Conservation (phyloP, 352 stramenopile species). For the Elongisporangium undulatum region DNA sequence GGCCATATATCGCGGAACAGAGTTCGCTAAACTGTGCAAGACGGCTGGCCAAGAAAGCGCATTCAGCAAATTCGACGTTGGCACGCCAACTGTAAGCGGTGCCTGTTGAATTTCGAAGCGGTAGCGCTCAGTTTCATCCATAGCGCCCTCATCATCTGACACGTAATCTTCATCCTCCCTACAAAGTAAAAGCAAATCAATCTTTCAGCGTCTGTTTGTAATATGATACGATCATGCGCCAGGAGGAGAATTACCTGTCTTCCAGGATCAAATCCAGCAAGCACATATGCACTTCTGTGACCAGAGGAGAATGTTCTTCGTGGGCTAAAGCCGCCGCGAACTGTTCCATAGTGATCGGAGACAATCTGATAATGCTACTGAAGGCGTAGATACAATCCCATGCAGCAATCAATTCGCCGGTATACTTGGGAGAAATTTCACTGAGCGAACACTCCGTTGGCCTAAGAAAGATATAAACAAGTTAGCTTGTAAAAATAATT, state of each 20-base stretch:
- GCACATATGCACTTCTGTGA: constrained; percentile 84
- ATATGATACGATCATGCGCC: background rate
- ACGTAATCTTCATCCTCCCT: constrained; percentile 85
- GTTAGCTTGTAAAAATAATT: background rate
- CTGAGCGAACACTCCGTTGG: constrained; percentile 50
- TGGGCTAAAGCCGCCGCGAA: constrained; percentile 48
- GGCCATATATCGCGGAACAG: constrained; percentile 66
- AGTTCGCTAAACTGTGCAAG: constrained; percentile 53
- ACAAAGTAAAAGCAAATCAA: background rate
- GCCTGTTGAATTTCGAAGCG: constrained; percentile 79
- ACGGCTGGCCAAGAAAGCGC: constrained; percentile 77
- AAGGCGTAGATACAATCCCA: constrained; percentile 85
- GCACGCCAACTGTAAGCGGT: constrained; percentile 71
- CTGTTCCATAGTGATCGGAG: constrained; percentile 59
- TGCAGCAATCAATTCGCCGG: constrained; percentile 55
- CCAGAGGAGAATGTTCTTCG: constrained; percentile 33
- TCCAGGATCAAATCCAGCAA: constrained; percentile 78
- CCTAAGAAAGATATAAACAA: constrained; percentile 15
- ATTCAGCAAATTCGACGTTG: constrained; percentile 77
- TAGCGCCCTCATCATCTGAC: constrained; percentile 75
- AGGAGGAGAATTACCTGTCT: constrained; percentile 28
- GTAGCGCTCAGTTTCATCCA: constrained; percentile 79
- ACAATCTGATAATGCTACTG: constrained; percentile 48
- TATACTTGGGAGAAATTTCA: constrained; percentile 33
- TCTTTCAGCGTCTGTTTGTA: background rate